Evolutionary conservation across 2,329 filamentous ascomycete genomes (phyloP), one percentile per base, ranked within the genome.

Genomic region (Coniochaeta ligniaria): DNA sequence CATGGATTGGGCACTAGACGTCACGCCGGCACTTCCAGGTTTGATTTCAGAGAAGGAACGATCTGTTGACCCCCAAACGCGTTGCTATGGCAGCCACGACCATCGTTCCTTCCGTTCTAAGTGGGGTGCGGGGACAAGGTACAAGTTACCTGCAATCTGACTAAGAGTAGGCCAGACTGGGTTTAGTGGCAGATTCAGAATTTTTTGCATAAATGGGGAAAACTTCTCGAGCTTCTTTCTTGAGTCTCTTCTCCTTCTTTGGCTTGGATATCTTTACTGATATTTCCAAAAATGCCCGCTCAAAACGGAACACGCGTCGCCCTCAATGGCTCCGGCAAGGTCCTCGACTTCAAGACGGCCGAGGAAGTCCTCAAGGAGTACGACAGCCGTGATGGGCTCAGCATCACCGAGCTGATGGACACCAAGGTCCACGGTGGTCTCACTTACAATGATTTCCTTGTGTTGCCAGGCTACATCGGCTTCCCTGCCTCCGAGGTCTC

Each of bases 391-490:
- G 95, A 99, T 85, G 95, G 95, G 62, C 88, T 99, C 69, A 86
- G 92, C 73, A 86, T 96, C 71, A 82, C 92, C 72, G 88, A 92
- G 66, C 83, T 99, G 69, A 86, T 98, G 75, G 90, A 99, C 80
- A 93, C 94, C 67, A 89, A 90, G 80, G 89, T 88, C 77, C 91
- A 93, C 72, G 95, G 95, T 64, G 95, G 95, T 71, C 83, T 99
- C 72, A 98, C 94, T 62, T 99, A 97, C 84, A 99, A 99, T 78
- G 95, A 99, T 78, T 99, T 99, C 81, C 87, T 99, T 65, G 80
- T 99, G 70, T 84, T 99, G 64, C 95, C 95, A 62, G 96, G 96
- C 74, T 96, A 97, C 80, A 97, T 99, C 79, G 95, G 94, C 76
- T 99, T 99, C 78, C 87, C 95, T 65, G 95, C 96, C 70, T 92